Percentiles rank a stretch among this genome's conserved stretches.
Conservation (phyloP, 176 grass and related monocot genomes). For the Oropetium thomaeum region DNA sequence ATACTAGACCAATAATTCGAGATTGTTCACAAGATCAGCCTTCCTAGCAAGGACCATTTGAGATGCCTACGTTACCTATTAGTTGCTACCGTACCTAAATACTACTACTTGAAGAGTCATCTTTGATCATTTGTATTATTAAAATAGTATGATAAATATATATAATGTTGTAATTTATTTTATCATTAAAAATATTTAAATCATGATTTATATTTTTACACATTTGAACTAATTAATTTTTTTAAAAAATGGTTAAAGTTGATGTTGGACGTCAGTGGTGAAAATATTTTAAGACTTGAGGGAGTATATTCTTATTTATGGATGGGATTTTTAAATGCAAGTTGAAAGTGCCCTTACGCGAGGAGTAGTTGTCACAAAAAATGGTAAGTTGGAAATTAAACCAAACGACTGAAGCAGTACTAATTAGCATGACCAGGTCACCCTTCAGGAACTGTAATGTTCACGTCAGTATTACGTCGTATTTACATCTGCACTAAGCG, state of each 20-base stretch:
- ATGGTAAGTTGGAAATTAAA: neutral
- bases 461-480: neutral
- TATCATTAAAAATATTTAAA: too few relatives aligned
- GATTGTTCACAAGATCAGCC: neutral
- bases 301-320: neutral
- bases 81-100: neutral
- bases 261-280: too few relatives aligned
- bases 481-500: neutral
- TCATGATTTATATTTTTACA: too few relatives aligned
- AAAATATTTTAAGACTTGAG: too few relatives aligned
- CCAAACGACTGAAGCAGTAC: neutral
- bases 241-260: too few relatives aligned
- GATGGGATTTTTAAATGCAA: neutral
- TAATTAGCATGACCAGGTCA: neutral
- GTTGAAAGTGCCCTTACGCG: neutral
- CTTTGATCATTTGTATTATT: too few relatives aligned
- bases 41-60: slow-evolving; percentile 7
- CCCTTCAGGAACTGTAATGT: neutral
- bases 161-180: too few relatives aligned
- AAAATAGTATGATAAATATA: too few relatives aligned
- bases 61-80: neutral
- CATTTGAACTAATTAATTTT: too few relatives aligned
- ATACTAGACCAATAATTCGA: slow-evolving; percentile 22
- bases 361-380: neutral
- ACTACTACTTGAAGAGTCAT: too few relatives aligned